phyloP scores from a whole-genome alignment of 345 rosid genomes.

The Populus euphratica region DNA sequence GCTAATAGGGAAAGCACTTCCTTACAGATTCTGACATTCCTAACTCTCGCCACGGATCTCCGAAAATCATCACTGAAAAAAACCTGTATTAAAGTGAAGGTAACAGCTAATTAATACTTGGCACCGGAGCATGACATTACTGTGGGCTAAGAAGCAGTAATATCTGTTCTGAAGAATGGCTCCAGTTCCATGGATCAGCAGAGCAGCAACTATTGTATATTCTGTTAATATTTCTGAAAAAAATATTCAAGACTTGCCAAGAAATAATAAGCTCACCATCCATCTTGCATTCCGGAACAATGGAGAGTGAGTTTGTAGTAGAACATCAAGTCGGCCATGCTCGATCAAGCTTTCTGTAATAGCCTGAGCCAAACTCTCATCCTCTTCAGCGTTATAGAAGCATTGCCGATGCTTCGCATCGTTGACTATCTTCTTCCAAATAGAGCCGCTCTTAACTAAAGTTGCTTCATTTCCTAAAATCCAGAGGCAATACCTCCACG shows the following conservation, averaged over 20 bases:
- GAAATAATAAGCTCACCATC: neutral
- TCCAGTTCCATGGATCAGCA: no score
- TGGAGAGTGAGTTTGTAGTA: neutral
- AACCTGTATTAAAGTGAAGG: conserved; percentile 8
- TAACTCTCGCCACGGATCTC: conserved; percentile 21
- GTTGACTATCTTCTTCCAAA: conserved; percentile 34
- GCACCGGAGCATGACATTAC: neutral
- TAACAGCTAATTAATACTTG: neutral
- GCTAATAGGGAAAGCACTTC: conserved; percentile 14
- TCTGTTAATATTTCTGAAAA: no score
- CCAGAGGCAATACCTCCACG: conserved; percentile 41
- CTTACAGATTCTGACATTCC: conserved; percentile 10
- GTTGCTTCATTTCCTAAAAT: conserved; percentile 46
- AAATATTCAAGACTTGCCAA: no score
- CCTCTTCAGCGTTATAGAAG: conserved; percentile 39
- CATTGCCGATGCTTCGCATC: conserved; percentile 37
- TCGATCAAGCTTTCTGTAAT: neutral
- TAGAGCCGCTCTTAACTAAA: conserved; percentile 22
- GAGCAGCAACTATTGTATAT: no score
- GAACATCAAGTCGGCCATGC: neutral
- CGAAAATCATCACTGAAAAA: conserved; percentile 26
- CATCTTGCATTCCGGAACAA: conserved; percentile 5
- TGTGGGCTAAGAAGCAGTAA: neutral
- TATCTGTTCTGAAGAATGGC: no score
- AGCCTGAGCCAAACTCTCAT: conserved; percentile 23